phyloP scores from a whole-genome alignment of 768 basidiomycete species.

The Russula earlei region DNA sequence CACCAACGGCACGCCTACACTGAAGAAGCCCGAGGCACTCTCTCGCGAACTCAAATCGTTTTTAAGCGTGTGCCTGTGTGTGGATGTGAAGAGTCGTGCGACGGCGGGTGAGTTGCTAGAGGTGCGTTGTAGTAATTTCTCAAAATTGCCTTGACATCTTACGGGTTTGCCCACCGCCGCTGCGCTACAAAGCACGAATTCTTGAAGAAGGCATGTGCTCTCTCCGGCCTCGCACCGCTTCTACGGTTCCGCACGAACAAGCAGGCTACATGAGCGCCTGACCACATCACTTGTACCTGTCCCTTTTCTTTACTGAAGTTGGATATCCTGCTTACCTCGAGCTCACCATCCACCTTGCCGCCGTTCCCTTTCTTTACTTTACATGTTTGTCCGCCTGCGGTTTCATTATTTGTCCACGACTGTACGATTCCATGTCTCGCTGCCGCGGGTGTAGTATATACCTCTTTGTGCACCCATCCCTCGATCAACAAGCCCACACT shows the following conservation, averaged over 20 bases:
- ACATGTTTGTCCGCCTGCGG: not conserved
- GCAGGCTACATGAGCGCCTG: constrained; percentile 28
- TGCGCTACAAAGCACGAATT: constrained; percentile 73
- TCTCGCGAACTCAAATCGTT: constrained; percentile 93
- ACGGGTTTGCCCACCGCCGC: constrained; percentile 6
- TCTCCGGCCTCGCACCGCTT: constrained; percentile 76
- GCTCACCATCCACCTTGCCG: not conserved
- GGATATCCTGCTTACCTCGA: constrained; percentile 2
- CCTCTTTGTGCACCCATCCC: constrained; percentile 1
- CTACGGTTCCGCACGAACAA: constrained; percentile 66
- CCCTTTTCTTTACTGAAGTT: not conserved
- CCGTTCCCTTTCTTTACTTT: not conserved
- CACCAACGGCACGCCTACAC: constrained; percentile 94
- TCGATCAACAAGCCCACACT: not conserved
- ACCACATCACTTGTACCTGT: not conserved
- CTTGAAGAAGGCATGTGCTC: constrained; percentile 77
- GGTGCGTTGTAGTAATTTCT: constrained; percentile 37
- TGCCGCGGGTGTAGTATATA: constrained; percentile 13
- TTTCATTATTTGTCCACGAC: constrained; percentile 10
- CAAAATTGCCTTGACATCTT: constrained; percentile 18
- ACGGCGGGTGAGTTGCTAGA: constrained; percentile 79
- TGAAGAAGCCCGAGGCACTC: constrained; percentile 91
- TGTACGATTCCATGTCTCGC: constrained; percentile 11
- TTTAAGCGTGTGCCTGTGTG: constrained; percentile 95
- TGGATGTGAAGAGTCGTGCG: constrained; percentile 89